A percentile compares a stretch with the other conserved stretches of the same genome.
phyloP scores from a whole-genome alignment of 2,329 filamentous ascomycete genomes.

The Ophiocordyceps camponoti-floridani region DNA sequence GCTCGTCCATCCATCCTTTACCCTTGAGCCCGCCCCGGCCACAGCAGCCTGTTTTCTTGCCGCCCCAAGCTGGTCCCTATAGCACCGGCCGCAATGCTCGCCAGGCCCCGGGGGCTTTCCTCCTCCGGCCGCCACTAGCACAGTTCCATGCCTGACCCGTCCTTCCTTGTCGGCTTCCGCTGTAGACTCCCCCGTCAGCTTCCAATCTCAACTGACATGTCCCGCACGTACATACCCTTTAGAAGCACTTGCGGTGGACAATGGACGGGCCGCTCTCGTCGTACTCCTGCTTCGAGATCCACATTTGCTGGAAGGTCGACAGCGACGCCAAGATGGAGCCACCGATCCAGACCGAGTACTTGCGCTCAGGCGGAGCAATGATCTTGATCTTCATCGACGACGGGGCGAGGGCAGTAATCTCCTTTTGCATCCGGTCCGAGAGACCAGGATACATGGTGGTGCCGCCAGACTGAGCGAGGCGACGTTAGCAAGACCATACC shows the following conservation, averaged over 20 bases:
- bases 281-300: conserved; percentile 99
- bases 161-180: conserved; percentile 10
- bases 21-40: conserved; percentile 24
- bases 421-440: conserved; percentile 99
- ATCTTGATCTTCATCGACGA: conserved; percentile 99
- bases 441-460: conserved; percentile 99
- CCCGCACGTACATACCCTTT: conserved; percentile 35
- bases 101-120: conserved; percentile 24
- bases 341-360: conserved; percentile 99
- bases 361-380: conserved; percentile 98
- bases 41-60: conserved; percentile 29
- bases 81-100: conserved; percentile 31
- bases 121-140: conserved; percentile 25
- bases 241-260: conserved; percentile 99
- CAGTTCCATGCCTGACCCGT: conserved; percentile 21
- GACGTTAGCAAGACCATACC: no score
- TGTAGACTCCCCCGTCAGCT: conserved; percentile 9
- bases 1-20: conserved; percentile 37
- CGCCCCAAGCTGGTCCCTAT: conserved; percentile 39
- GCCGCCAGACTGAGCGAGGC: conserved; percentile 99
- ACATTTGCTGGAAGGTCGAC: conserved; percentile 99
- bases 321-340: conserved; percentile 98
- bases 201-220: background rate
- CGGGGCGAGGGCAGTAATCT: conserved; percentile 97
- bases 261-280: conserved; percentile 99